phyloP scores from a whole-genome alignment of 345 rosid genomes.

The Corchorus olitorius region DNA sequence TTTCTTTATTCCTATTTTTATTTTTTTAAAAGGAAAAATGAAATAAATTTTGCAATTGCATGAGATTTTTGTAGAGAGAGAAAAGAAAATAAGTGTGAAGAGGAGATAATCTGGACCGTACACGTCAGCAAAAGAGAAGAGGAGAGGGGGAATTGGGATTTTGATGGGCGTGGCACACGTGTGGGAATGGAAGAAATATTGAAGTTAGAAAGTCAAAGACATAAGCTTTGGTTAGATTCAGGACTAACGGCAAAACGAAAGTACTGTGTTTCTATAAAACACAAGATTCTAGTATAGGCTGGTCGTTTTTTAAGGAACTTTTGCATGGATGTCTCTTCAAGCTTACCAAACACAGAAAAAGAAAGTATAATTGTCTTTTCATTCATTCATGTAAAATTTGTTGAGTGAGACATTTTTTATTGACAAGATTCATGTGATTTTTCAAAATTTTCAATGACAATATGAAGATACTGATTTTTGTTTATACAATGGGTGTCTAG shows the following conservation, averaged over 20 bases:
- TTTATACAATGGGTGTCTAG: too few relatives aligned
- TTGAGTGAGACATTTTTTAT: too few relatives aligned
- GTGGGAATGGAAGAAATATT: not conserved
- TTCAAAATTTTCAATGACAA: too few relatives aligned
- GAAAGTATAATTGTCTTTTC: too few relatives aligned
- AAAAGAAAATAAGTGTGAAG: not conserved
- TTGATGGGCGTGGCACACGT: not conserved
- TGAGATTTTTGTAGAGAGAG: not conserved
- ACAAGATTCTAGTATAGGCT: too few relatives aligned
- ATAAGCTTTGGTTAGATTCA: not conserved
- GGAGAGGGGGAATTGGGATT: not conserved
- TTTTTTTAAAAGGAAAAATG: too few relatives aligned
- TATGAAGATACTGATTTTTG: too few relatives aligned
- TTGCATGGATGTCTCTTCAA: too few relatives aligned
- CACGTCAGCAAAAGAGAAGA: conserved; percentile 19
- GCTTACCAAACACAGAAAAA: too few relatives aligned
- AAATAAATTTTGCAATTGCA: not conserved
- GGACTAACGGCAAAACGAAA: not conserved
- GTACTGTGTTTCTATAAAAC: not conserved
- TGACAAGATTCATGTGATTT: too few relatives aligned
- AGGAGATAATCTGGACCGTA: conserved; percentile 24
- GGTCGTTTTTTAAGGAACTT: too few relatives aligned
- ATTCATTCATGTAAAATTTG: too few relatives aligned
- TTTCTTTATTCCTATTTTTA: not conserved
- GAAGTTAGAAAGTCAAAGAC: not conserved